Evolutionary conservation across 2,329 filamentous ascomycete genomes (phyloP).

Genomic region (Xylaria sp.): DNA sequence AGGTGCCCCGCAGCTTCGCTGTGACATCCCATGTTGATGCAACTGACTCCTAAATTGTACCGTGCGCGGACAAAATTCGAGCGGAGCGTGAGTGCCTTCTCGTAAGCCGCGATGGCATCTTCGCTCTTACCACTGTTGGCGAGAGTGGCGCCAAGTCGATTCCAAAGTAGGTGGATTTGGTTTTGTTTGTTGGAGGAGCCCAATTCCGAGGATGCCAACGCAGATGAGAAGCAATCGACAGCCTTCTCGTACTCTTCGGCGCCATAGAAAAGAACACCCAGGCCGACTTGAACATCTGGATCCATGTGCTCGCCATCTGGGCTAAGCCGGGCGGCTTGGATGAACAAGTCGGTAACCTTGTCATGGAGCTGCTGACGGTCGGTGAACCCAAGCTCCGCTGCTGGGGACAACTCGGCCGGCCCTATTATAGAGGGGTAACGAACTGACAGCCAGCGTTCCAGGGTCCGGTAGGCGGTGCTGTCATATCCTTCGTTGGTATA

Average conservation of each 20-base stretch:
- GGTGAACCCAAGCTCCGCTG: conserved; percentile 91
- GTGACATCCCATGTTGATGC: conserved; percentile 97
- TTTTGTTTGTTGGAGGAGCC: conserved; percentile 85
- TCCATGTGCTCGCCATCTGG: conserved; percentile 96
- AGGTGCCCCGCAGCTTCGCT: conserved; percentile 93
- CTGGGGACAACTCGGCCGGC: conserved; percentile 76
- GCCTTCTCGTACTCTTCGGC: conserved; percentile 98
- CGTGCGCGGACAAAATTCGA: conserved; percentile 97
- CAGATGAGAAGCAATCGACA: conserved; percentile 96
- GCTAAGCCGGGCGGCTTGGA: conserved; percentile 89
- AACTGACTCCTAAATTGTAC: conserved; percentile 95
- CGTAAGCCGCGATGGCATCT: conserved; percentile 96
- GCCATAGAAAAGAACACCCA: conserved; percentile 97
- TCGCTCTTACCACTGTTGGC: conserved; percentile 94
- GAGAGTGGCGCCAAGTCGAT: conserved; percentile 92
- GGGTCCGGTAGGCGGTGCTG: conserved; percentile 92
- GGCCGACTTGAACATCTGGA: conserved; percentile 95
- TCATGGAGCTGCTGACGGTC: conserved; percentile 90
- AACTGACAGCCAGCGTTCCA: conserved; percentile 95
- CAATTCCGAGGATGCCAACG: conserved; percentile 84
- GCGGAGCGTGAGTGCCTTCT: conserved; percentile 87
- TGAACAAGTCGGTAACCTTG: conserved; percentile 90
- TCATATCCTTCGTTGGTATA: conserved; percentile 99
- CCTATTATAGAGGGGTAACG: conserved; percentile 89
- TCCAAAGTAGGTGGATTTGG: conserved; percentile 96